Evolutionary conservation across 768 basidiomycete genomes (phyloP), one percentile per base, ranked within the genome.

Genomic region (Hygrocybe coccinea): DNA sequence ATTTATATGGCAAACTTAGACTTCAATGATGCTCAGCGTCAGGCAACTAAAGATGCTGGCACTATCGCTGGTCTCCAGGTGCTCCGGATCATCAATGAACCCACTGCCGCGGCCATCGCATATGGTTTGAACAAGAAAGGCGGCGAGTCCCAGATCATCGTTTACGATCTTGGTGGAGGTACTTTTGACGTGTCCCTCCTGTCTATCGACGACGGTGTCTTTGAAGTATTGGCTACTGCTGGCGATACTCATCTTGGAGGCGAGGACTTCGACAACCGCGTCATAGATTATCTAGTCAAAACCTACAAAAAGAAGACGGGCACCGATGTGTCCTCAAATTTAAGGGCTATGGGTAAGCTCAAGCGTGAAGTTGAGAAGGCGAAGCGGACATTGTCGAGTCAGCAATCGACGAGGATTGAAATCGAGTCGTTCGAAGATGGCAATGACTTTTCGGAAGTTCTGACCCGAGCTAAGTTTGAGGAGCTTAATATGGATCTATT

Each of bases 11-110:
- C 50, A 65, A 29, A 43, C 37, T 0, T 41, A 87, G 85, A 95
- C 82, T 97, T 95, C 85, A 97, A 98, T 71, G 95, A 97, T 77
- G 94, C 95, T 66, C 95, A 98, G 75, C 91, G 95, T 69, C 95
- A 97, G 72, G 95, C 95, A 14, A 97, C 95, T 74, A 98, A 97
- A 77, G 95, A 98, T 67, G 92, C 95, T 57, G 93, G 94, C 65
- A 86, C 87, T 38, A 97, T 97, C 65, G 89, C 95, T 39, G 95
- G 94, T 69, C 87, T 97, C 53, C 83, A 88, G 64, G 90, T 97
- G 57, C 89, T 97, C 69, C 91, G 93, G 74, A 95, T 97, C 70
- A 93, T 97, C 77, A 97, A 97, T 76, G 93, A 97, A 73, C 92
- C 95, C 39, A 97, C 95, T 50, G 93, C 95, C 45, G 92, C 95